Conservation (phyloP, 306 rosid species). For the Purshia tridentata region DNA sequence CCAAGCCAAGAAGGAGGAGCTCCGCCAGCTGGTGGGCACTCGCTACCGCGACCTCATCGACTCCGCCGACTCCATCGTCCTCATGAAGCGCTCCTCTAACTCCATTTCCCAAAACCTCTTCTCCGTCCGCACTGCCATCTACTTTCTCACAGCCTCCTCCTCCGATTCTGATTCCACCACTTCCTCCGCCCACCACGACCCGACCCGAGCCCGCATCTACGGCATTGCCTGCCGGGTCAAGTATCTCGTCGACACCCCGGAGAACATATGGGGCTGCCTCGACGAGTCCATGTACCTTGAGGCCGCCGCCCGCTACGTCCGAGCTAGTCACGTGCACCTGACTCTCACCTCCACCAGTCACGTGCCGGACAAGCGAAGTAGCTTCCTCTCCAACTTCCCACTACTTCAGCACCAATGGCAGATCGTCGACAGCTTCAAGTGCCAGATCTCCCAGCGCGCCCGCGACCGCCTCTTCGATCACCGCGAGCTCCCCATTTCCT, state of each 20-base stretch:
- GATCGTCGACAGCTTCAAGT: conserved; percentile 86
- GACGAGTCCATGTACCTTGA: conserved; percentile 94
- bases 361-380: conserved; percentile 15
- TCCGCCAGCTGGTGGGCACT: conserved; percentile 91
- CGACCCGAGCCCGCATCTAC: conserved; percentile 53
- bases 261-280: conserved; percentile 95
- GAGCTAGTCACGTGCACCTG: conserved; percentile 75
- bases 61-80: conserved; percentile 91
- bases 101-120: conserved; percentile 72
- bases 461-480: conserved; percentile 68
- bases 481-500: conserved; percentile 30
- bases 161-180: not conserved
- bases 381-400: conserved; percentile 65
- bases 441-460: conserved; percentile 93
- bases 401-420: conserved; percentile 98
- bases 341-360: conserved; percentile 17
- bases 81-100: conserved; percentile 65
- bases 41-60: conserved; percentile 97
- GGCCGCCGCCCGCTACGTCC: conserved; percentile 75
- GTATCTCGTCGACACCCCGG: conserved; percentile 89
- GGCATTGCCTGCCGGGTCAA: conserved; percentile 85
- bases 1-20: conserved; percentile 95
- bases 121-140: conserved; percentile 52
- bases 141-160: conserved; percentile 45
- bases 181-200: conserved; percentile 32